Conservation (phyloP, 768 basidiomycete genomes). For the Galerina marginata region DNA sequence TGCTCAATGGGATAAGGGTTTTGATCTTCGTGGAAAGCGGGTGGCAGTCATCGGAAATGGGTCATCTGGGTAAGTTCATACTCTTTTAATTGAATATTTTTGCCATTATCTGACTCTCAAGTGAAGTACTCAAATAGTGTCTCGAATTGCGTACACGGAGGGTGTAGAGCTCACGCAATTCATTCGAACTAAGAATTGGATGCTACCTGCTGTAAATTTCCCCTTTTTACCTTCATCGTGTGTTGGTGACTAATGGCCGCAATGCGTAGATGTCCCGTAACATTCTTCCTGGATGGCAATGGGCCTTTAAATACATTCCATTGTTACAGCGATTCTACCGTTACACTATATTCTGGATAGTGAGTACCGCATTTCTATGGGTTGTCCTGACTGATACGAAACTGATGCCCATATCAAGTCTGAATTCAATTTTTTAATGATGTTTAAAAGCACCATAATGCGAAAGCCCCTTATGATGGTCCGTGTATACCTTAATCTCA, state of each 20-base stretch:
- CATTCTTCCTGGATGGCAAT: constrained; percentile 10
- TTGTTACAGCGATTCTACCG: constrained; percentile 17
- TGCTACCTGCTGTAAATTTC: constrained; percentile 45
- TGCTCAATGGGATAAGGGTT: constrained; percentile 48
- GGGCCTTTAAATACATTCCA: constrained; percentile 16
- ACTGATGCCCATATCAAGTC: background rate
- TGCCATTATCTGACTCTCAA: background rate
- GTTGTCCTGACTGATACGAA: no score
- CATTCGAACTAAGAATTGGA: constrained; percentile 55
- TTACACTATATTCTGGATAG: constrained; percentile 19
- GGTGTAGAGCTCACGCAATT: constrained; percentile 50
- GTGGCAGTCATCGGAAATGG: constrained; percentile 67
- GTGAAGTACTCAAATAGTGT: constrained; percentile 53
- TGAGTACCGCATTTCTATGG: constrained; percentile 4
- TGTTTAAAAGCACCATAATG: constrained; percentile 12
- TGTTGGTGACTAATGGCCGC: background rate
- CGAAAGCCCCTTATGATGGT: constrained; percentile 15
- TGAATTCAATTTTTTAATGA: constrained; percentile 10
- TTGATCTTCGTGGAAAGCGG: constrained; percentile 47
- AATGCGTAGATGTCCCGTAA: background rate
- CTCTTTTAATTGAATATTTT: background rate
- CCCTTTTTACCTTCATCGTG: background rate
- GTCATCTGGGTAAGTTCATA: constrained; percentile 47
- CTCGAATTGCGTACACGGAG: constrained; percentile 44
- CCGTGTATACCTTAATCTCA: background rate